Conservation (phyloP, 805 yeast genomes). For the Ogataea polymorpha region DNA sequence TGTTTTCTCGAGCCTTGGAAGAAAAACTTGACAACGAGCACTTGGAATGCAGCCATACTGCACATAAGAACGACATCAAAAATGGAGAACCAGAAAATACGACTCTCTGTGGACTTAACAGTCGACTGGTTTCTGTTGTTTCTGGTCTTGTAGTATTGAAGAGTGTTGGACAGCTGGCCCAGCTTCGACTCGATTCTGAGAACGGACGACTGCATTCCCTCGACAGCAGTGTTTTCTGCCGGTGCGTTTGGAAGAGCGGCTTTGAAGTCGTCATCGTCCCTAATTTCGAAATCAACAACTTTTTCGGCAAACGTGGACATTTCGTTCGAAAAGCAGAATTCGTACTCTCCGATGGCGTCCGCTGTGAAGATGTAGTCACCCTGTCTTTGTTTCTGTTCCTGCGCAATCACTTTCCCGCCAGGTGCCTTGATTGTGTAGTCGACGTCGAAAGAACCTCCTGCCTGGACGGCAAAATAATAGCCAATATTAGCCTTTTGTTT, state of each 20-base stretch:
- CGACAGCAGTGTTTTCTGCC: slow-evolving; percentile 51
- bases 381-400: slow-evolving; percentile 63
- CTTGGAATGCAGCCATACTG: slow-evolving; percentile 69
- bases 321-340: slow-evolving; percentile 79
- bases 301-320: slow-evolving; percentile 82
- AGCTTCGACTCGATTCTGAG: slow-evolving; percentile 58
- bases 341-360: slow-evolving; percentile 70
- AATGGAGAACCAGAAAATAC: slow-evolving; percentile 64
- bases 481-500: slow-evolving; percentile 58
- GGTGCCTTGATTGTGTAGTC: slow-evolving; percentile 68
- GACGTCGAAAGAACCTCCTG: slow-evolving; percentile 77
- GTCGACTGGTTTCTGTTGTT: slow-evolving; percentile 87
- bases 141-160: slow-evolving; percentile 86
- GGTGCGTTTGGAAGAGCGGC: slow-evolving; percentile 64
- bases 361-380: slow-evolving; percentile 78
- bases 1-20: slow-evolving; percentile 72
- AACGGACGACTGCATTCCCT: slow-evolving; percentile 52
- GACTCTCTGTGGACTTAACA: slow-evolving; percentile 59
- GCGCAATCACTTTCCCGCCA: slow-evolving; percentile 46
- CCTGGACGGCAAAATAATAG: slow-evolving; percentile 79
- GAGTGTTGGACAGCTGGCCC: slow-evolving; percentile 50
- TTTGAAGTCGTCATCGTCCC: slow-evolving; percentile 49
- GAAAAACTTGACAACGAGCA: slow-evolving; percentile 63
- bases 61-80: slow-evolving; percentile 62
- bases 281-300: slow-evolving; percentile 79